Percentiles rank a stretch among this genome's conserved stretches.
These are phyloP conservation scores for Ascomycota sp. DNA, from an alignment of 2,329 filamentous ascomycete genomes.

Conservation along the genomic window DNA sequence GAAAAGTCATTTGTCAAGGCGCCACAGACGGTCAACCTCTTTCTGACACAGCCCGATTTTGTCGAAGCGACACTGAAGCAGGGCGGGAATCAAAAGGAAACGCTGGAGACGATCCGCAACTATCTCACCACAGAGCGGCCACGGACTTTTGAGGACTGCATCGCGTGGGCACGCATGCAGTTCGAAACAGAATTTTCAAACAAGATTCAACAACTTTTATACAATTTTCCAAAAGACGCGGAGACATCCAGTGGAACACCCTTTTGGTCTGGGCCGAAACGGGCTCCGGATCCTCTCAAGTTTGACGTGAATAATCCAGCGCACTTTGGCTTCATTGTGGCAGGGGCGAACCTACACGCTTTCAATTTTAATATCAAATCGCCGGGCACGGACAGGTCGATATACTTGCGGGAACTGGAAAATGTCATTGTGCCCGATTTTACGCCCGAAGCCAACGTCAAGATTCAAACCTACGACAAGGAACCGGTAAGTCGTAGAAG, in stretches of 20 bases:
- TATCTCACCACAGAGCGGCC: conserved; percentile 86
- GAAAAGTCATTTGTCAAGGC: conserved; percentile 86
- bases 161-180: conserved; percentile 80
- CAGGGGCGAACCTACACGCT: conserved; percentile 79
- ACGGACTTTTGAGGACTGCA: conserved; percentile 83
- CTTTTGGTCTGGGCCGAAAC: conserved; percentile 98
- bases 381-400: conserved; percentile 43
- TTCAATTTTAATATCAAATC: conserved; percentile 96
- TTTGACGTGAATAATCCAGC: conserved; percentile 73
- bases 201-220: conserved; percentile 81
- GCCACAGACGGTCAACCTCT: conserved; percentile 83
- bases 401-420: conserved; percentile 64
- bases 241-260: conserved; percentile 70
- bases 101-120: conserved; percentile 73
- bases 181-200: conserved; percentile 98
- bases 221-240: conserved; percentile 93
- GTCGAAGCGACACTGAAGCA: conserved; percentile 75
- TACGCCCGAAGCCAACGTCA: conserved; percentile 70
- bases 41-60: conserved; percentile 81
- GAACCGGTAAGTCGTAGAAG: conserved; percentile 42
- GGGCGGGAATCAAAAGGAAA: conserved; percentile 85
- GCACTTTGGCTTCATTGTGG: conserved; percentile 72
- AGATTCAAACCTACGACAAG: conserved; percentile 90
- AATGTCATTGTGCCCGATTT: conserved; percentile 95
- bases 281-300: conserved; percentile 75